These are phyloP conservation scores for Sinapis alba DNA, from an alignment of 441 rosid genomes.

Conservation along the genomic window DNA sequence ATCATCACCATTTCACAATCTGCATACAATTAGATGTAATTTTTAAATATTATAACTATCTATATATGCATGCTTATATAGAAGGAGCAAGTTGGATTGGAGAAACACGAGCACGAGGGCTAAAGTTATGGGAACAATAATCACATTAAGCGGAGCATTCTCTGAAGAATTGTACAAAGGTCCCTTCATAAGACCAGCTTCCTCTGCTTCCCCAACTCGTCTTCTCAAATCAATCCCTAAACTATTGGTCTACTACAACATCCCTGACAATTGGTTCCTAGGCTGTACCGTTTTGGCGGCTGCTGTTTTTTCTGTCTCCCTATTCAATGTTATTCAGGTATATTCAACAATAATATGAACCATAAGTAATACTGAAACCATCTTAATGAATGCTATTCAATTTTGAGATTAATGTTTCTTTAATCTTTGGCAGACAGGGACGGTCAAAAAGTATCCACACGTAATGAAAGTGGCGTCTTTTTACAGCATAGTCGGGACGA, in stretches of 20 bases:
- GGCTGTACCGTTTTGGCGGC: slow-evolving; percentile 69
- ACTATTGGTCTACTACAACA: slow-evolving; percentile 52
- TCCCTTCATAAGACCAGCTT: slow-evolving; percentile 52
- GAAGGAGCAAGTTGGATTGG: slow-evolving; percentile 55
- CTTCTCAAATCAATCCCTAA: slow-evolving; percentile 40
- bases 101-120: slow-evolving; percentile 49
- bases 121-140: slow-evolving; percentile 54
- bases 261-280: slow-evolving; percentile 61
- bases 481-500: slow-evolving; percentile 69
- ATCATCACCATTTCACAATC: background rate
- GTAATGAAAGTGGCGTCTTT: slow-evolving; percentile 70
- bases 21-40: background rate
- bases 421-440: slow-evolving; percentile 48
- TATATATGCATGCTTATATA: slow-evolving; percentile 13
- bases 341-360: background rate
- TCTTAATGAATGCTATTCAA: background rate
- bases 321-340: slow-evolving; percentile 80
- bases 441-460: slow-evolving; percentile 58
- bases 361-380: background rate
- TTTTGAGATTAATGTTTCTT: background rate
- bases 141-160: slow-evolving; percentile 57
- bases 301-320: slow-evolving; percentile 57
- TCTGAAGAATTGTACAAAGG: slow-evolving; percentile 57
- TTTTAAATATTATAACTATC: background rate
- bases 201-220: slow-evolving; percentile 39